Base-by-base conservation (phyloP, 2,329 filamentous ascomycete species). In the Seiridium cupressi region DNA sequence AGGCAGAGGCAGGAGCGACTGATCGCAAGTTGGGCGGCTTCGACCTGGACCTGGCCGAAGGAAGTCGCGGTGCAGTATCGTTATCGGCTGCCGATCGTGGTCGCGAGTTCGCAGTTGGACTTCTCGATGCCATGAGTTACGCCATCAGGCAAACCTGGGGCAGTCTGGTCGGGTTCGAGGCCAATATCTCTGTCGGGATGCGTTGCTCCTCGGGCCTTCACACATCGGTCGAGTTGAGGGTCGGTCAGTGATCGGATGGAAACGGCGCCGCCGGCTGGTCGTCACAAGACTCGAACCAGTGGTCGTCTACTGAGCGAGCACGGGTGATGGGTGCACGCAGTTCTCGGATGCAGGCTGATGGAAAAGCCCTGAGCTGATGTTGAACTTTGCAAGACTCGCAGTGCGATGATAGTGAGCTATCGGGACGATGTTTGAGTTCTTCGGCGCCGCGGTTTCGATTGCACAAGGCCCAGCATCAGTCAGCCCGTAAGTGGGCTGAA, bases 61-160 rank as follows among this genome's bases (percentile, higher is more conserved):
- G 79, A 75, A 80, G 79, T 78, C 77, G 81, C 80, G 77, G 77
- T 78, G 72, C 65, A 61, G 70, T 68, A 71, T 83, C 79, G 81
- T 82, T 81, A 75, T 84, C 80, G 77, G 79, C 77, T 81, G 74
- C 77, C 78, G 78, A 79, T 80, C 77, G 76, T 73, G 77, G 77
- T 75, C 78, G 79, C 77, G 73, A 72, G 69, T 76, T 78, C 77
- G 76, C 75, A 72, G 66, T 60, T 65, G 64, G 70, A 71, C 76
- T 86, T 85, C 80, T 84, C 82, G 86, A 84, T 85, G 84, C 84
- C 84, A 87, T 87, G 82, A 81, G 84, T 84, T 86, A 87, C 84
- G 84, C 84, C 84, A 87, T 87, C 75, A 79, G 82, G 78, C 81
- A 47, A 13, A 55, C 36, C 31, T 57, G 40, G n/a, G 38, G 13